phyloP scores from a whole-genome alignment of 768 basidiomycete species.

The Exsudoporus frostii region DNA sequence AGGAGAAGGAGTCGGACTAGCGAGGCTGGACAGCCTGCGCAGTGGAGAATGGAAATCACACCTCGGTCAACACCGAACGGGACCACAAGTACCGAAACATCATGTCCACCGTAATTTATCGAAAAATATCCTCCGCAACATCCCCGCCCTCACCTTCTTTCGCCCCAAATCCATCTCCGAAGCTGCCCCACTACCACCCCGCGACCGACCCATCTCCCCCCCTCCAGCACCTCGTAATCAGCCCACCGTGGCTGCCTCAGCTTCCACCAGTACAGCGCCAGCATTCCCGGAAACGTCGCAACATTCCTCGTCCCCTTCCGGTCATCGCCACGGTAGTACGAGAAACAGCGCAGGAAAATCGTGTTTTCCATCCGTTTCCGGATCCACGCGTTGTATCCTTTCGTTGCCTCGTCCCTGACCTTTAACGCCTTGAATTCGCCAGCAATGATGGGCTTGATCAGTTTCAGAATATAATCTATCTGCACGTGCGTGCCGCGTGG shows the following conservation, averaged over 20 bases:
- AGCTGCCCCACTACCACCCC: slow-evolving; percentile 17
- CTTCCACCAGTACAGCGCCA: background rate
- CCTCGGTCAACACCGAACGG: slow-evolving; percentile 30
- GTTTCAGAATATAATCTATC: background rate
- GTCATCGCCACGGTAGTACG: slow-evolving; percentile 34
- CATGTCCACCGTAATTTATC: background rate
- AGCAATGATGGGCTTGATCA: background rate
- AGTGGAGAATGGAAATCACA: slow-evolving; percentile 30
- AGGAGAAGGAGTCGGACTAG: slow-evolving; percentile 17
- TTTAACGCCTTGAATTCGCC: background rate
- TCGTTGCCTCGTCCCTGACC: background rate
- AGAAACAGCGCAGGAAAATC: slow-evolving; percentile 44
- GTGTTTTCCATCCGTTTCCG: slow-evolving; percentile 38
- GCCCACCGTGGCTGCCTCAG: background rate
- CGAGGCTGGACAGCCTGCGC: slow-evolving; percentile 30
- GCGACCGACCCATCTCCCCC: background rate
- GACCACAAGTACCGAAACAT: background rate
- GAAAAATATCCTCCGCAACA: slow-evolving; percentile 14
- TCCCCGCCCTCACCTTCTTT: slow-evolving; percentile 15
- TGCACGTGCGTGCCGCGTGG: slow-evolving; percentile 6
- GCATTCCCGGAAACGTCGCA: background rate
- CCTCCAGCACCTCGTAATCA: background rate
- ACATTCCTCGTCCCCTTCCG: slow-evolving; percentile 14
- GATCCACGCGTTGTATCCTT: slow-evolving; percentile 29
- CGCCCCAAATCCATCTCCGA: slow-evolving; percentile 9